Base-by-base conservation (phyloP, 2,329 filamentous ascomycete species). In the Metarhizium brunneum region DNA sequence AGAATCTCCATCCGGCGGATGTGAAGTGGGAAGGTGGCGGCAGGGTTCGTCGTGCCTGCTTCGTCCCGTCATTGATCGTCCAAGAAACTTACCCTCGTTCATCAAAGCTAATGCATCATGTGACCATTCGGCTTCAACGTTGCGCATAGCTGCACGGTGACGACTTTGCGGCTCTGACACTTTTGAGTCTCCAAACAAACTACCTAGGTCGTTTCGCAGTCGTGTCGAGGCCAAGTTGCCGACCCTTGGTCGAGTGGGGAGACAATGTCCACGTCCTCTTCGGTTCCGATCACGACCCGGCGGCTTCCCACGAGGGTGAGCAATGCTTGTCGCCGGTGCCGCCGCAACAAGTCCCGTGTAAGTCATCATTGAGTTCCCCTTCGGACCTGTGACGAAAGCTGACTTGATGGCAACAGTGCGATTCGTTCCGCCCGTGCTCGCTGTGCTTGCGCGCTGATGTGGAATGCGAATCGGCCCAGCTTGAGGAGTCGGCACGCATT, bases 281-380 rank as follows among this genome's bases (percentile, higher is more conserved):
- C 42, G 30, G 52, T 29, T 48, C 42, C 42, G 32, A 16, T 18
- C 52, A 18, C 42, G 30, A 45, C 25, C 52, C 52, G 52, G 25
- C 40, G 52, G 42, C 52, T 54, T n/a, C 52, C 52, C 30, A 54
- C 52, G 2, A 54, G 52, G 25, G 52, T 54, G 29, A 42, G n/a
- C 45, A 54, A 48, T 35, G 52, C 52, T 20, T 54, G 52, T 43
- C 52, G 43, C 16, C 6, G 52, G 36, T 54, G 52, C 32, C 52
- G 52, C 16, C 52, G 52, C 25, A 25, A 25, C 4, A 25, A 25
- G 25, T 25, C 25, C 25, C 25, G 25, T 25, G 25, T 25, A 25
- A 25, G 25, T 25, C 25, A 25, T 4, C 25, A 25, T 25, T 25
- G 25, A 25, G 4, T 25, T 25, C 3, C 25, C 47, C 36, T 45